phyloP scores from a whole-genome alignment of 2,329 filamentous ascomycete genomes.

The Monosporascus cannonballus region DNA sequence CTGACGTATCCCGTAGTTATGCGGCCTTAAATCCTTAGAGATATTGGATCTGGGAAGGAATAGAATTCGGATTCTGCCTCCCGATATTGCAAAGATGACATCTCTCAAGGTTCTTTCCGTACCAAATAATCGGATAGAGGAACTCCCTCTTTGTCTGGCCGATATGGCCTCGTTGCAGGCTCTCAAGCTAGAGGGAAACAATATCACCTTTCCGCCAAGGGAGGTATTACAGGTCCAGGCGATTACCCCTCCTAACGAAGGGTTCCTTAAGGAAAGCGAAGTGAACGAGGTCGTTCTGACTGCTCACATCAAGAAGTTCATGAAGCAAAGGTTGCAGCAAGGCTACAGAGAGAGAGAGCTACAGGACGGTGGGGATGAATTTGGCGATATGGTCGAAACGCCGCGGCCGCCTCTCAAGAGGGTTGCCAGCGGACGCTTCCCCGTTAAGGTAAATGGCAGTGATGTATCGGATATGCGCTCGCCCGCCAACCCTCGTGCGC shows the following conservation, averaged over 20 bases:
- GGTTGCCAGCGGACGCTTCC: slow-evolving; percentile 58
- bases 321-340: slow-evolving; percentile 44
- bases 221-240: slow-evolving; percentile 58
- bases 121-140: slow-evolving; percentile 78
- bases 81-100: slow-evolving; percentile 71
- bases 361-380: slow-evolving; percentile 54
- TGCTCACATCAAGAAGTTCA: slow-evolving; percentile 54
- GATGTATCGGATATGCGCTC: slow-evolving; percentile 65
- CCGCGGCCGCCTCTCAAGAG: slow-evolving; percentile 64
- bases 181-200: slow-evolving; percentile 85
- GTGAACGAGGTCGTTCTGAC: slow-evolving; percentile 56
- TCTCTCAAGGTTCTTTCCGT: slow-evolving; percentile 87
- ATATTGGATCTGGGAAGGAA: slow-evolving; percentile 91
- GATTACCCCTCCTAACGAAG: slow-evolving; percentile 49
- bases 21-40: slow-evolving; percentile 78
- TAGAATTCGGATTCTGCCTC: slow-evolving; percentile 69
- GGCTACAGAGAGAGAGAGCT: slow-evolving; percentile 43
- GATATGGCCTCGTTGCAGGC: slow-evolving; percentile 88
- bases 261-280: slow-evolving; percentile 54
- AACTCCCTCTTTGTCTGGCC: slow-evolving; percentile 75
- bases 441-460: slow-evolving; percentile 66
- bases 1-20: slow-evolving; percentile 54
- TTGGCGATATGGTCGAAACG: slow-evolving; percentile 72
- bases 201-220: slow-evolving; percentile 71
- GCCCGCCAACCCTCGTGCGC: slow-evolving; percentile 59